Conservation (phyloP, 2,329 filamentous ascomycete genomes). For the Apiospora aurea region DNA sequence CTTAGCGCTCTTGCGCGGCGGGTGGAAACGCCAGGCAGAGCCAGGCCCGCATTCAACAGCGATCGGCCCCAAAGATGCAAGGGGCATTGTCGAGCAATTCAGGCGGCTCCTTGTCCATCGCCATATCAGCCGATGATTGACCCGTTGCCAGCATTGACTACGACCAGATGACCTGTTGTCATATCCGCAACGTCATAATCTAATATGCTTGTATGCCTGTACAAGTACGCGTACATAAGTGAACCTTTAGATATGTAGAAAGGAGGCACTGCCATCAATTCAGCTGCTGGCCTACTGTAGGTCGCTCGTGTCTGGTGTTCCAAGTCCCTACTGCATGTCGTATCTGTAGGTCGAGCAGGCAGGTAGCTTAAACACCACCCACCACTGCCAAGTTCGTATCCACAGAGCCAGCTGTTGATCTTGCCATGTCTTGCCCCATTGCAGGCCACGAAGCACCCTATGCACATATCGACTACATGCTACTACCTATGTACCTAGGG, state of each 20-base stretch:
- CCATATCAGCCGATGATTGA: neutral
- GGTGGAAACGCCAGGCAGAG: slow-evolving; percentile 7
- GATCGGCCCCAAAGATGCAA: slow-evolving; percentile 9
- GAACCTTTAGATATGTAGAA: neutral
- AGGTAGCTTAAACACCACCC: neutral
- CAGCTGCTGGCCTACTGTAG: neutral
- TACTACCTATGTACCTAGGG: neutral
- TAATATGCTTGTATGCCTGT: neutral
- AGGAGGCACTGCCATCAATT: neutral
- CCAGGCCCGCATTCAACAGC: slow-evolving; percentile 8
- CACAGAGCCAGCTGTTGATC: neutral
- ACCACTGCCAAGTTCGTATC: slow-evolving; percentile 1
- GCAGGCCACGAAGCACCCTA: neutral
- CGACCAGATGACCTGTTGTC: neutral
- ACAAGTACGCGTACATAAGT: neutral
- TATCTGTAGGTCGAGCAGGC: neutral
- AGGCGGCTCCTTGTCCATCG: slow-evolving; percentile 8
- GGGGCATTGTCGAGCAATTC: neutral
- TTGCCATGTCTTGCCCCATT: neutral
- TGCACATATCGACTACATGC: neutral
- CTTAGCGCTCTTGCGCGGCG: neutral
- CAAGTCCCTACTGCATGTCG: neutral
- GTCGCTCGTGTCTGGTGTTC: neutral
- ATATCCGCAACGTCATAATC: slow-evolving; percentile 10
- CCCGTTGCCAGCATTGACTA: slow-evolving; percentile 9